Evolutionary conservation across 495 filamentous ascomycete species (phyloP).

Genomic region (Aspergillus steynii): DNA sequence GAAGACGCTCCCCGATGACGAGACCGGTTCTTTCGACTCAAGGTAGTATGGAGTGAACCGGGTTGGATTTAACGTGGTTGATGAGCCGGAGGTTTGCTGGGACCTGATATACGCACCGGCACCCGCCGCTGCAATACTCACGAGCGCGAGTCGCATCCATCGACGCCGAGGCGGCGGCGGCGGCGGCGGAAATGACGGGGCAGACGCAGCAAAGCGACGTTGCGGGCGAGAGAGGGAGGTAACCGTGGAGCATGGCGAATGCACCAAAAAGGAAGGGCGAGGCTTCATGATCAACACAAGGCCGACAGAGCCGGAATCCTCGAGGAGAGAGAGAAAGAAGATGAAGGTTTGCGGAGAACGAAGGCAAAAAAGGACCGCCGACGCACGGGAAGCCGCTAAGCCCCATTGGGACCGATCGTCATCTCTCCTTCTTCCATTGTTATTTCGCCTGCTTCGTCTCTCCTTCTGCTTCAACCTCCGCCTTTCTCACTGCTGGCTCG

Average conservation of each 20-base stretch:
- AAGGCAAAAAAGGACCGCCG: neutral
- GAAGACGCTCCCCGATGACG: constrained; percentile 73
- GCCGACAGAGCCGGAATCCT: too few relatives aligned
- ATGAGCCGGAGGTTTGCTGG: constrained; percentile 25
- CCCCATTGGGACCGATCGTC: constrained; percentile 9
- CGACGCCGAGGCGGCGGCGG: constrained; percentile 28
- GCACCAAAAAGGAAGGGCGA: constrained; percentile 12
- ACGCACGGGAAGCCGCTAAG: neutral
- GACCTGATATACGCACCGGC: constrained; percentile 41
- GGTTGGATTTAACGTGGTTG: constrained; percentile 49
- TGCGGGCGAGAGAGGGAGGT: constrained; percentile 14
- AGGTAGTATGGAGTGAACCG: constrained; percentile 69
- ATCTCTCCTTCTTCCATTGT: constrained; percentile 7
- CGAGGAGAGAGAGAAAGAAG: neutral
- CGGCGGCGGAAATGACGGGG: constrained; percentile 21
- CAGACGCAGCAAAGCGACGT: constrained; percentile 26
- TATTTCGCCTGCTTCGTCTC: constrained; percentile 7
- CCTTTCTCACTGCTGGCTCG: too few relatives aligned
- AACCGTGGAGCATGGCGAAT: constrained; percentile 13
- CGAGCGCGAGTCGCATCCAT: constrained; percentile 37
- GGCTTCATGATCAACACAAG: constrained; percentile 28
- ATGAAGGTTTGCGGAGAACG: neutral
- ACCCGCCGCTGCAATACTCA: constrained; percentile 37
- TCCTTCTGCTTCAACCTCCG: constrained; percentile 10
- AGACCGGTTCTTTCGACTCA: constrained; percentile 64